Conservation (phyloP, 2,329 filamentous ascomycete species). For the Aphanocladium album region DNA sequence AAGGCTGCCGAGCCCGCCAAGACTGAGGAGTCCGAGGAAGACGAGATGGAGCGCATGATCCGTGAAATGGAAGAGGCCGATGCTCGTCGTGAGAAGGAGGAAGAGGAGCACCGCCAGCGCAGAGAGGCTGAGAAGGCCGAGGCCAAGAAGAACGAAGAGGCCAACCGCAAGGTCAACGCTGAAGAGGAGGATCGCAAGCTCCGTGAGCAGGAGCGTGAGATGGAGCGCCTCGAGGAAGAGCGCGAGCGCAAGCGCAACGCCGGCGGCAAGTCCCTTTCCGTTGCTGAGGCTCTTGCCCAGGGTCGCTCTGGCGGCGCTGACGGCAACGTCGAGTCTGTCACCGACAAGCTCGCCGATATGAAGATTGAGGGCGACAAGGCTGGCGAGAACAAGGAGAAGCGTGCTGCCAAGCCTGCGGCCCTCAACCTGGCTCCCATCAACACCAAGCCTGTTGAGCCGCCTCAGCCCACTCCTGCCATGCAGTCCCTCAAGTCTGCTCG, state of each 20-base stretch:
- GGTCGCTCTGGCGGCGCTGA: constrained; percentile 36
- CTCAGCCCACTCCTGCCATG: constrained; percentile 89
- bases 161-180: constrained; percentile 37
- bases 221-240: constrained; percentile 68
- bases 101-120: constrained; percentile 44
- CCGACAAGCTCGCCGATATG: constrained; percentile 48
- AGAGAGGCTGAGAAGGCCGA: constrained; percentile 39
- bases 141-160: constrained; percentile 47
- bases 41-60: constrained; percentile 56
- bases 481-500: constrained; percentile 89
- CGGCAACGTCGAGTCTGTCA: constrained; percentile 34
- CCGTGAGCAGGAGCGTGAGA: constrained; percentile 66
- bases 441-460: constrained; percentile 80
- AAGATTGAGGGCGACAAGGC: constrained; percentile 41
- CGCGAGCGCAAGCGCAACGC: constrained; percentile 52
- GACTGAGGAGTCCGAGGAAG: constrained; percentile 41
- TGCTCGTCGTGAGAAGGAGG: constrained; percentile 43
- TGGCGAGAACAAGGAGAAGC: constrained; percentile 57
- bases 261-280: constrained; percentile 39
- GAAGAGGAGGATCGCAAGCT: constrained; percentile 61
- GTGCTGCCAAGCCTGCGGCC: constrained; percentile 68
- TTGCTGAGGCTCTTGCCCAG: constrained; percentile 48
- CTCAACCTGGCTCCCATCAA: constrained; percentile 81
- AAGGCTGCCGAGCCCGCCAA: constrained; percentile 26
- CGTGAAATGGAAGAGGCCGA: constrained; percentile 58